These are phyloP conservation scores for Xerocomus potaroensis DNA, from an alignment of 768 basidiomycete species.

Conservation along the genomic window DNA sequence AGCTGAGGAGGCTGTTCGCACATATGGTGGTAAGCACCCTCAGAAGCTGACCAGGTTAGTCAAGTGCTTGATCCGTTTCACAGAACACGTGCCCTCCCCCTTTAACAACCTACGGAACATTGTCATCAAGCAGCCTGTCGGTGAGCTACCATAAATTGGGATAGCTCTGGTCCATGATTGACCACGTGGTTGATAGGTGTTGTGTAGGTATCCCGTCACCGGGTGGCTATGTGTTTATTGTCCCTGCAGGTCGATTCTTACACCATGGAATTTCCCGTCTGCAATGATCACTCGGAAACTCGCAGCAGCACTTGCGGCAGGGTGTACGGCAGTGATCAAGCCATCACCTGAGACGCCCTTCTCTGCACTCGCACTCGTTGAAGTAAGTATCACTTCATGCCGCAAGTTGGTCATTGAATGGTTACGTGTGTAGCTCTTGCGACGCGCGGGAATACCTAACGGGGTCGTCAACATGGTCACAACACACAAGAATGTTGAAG, in stretches of 20 bases:
- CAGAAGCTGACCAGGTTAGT: not conserved
- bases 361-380: slow-evolving; percentile 86
- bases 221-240: slow-evolving; percentile 1
- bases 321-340: slow-evolving; percentile 95
- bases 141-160: slow-evolving; percentile 40
- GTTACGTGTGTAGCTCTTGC: slow-evolving; percentile 51
- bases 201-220: slow-evolving; percentile 33
- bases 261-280: slow-evolving; percentile 93
- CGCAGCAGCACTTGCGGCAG: slow-evolving; percentile 86
- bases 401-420: not conserved
- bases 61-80: not conserved
- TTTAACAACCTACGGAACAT: slow-evolving; percentile 70
- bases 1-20: slow-evolving; percentile 91
- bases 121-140: slow-evolving; percentile 90
- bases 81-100: slow-evolving; percentile 81
- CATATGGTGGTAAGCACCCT: slow-evolving; percentile 68
- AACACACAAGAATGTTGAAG: slow-evolving; percentile 75
- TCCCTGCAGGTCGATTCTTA: slow-evolving; percentile 60
- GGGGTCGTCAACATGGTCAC: slow-evolving; percentile 96
- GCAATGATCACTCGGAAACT: slow-evolving; percentile 94
- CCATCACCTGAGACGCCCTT: slow-evolving; percentile 95
- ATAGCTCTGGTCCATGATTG: slow-evolving; percentile 32
- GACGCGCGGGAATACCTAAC: slow-evolving; percentile 88
- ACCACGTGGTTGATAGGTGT: slow-evolving; percentile 34
- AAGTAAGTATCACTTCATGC: slow-evolving; percentile 42